Evolutionary conservation across 345 rosid genomes (phyloP).

Genomic region (Citrus glauca): DNA sequence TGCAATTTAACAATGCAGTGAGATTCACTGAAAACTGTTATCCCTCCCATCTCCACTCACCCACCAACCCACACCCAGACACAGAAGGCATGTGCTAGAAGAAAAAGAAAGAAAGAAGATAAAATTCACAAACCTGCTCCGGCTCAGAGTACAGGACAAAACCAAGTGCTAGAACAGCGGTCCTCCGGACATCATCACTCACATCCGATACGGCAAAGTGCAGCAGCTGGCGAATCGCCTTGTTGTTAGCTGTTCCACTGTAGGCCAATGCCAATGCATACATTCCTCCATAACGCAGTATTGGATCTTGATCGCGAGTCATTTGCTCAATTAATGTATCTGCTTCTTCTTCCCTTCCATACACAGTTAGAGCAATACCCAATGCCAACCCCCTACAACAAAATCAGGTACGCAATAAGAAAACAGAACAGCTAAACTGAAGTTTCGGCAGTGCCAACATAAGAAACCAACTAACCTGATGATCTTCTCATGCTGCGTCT

Average conservation of each 20-base stretch:
- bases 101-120: background rate
- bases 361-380: constrained; percentile 96
- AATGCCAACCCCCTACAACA: constrained; percentile 79
- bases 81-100: background rate
- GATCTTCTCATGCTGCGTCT: constrained; percentile 97
- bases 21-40: background rate
- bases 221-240: constrained; percentile 96
- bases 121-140: constrained; percentile 62
- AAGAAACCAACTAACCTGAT: constrained; percentile 56
- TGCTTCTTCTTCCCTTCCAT: constrained; percentile 99
- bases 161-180: constrained; percentile 98
- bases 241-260: constrained; percentile 97
- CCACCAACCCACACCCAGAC: background rate
- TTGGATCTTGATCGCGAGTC: constrained; percentile 98
- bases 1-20: constrained; percentile 31
- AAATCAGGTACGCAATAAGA: background rate
- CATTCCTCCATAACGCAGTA: constrained; percentile 98
- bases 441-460: background rate
- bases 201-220: constrained; percentile 99
- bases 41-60: background rate
- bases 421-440: background rate
- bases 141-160: constrained; percentile 97
- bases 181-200: constrained; percentile 97
- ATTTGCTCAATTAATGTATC: constrained; percentile 98
- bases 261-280: constrained; percentile 97